A percentile compares a stretch with the other conserved stretches of the same genome.
Evolutionary conservation across 2,329 filamentous ascomycete species (phyloP).

Genomic region (Chaetomium sp.): DNA sequence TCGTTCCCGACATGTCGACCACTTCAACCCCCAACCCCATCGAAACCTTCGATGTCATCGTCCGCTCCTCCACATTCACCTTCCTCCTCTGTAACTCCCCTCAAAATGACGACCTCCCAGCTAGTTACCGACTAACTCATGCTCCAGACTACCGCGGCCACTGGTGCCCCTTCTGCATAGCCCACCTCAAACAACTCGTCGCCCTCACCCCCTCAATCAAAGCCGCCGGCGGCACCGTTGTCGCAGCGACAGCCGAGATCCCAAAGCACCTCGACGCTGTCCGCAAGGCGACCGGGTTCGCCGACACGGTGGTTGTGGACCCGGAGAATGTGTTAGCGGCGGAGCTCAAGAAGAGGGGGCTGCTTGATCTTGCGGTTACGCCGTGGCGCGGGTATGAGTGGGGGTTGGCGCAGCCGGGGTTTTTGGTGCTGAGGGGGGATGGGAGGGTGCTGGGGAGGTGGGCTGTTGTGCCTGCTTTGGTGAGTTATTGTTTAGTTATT

Average conservation of each 20-base stretch:
- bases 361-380: neutral
- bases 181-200: conserved; percentile 1
- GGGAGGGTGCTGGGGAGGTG: neutral
- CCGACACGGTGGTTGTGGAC: neutral
- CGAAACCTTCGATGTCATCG: neutral
- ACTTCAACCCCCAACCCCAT: neutral
- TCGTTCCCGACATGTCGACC: neutral
- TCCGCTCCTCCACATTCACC: neutral
- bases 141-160: conserved; percentile 6
- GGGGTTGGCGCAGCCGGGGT: neutral
- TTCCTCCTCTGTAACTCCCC: conserved; percentile 1
- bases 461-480: neutral
- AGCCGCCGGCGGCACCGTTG: neutral
- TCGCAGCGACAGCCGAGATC: neutral
- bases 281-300: neutral
- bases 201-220: neutral
- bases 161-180: conserved; percentile 6
- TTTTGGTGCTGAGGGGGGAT: neutral
- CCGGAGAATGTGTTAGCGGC: neutral
- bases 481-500: neutral
- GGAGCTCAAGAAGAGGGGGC: neutral
- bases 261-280: neutral
- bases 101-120: too few species aligned
- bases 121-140: too few species aligned
- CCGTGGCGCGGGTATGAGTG: neutral